Evolutionary conservation across 495 filamentous ascomycete species (phyloP).

Genomic region (Penicillium salamii): DNA sequence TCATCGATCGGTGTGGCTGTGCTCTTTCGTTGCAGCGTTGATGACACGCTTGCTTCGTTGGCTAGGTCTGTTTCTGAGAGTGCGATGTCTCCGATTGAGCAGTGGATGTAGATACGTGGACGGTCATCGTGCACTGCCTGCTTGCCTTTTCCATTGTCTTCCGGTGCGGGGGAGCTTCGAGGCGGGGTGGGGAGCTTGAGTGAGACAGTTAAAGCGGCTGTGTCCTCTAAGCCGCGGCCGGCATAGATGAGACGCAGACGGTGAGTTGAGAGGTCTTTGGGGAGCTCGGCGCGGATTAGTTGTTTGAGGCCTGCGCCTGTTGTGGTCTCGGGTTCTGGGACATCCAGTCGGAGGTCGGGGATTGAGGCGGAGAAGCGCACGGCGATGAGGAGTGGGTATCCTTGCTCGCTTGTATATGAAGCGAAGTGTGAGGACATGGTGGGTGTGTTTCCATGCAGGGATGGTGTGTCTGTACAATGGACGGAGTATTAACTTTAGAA

Average conservation of each 20-base stretch:
- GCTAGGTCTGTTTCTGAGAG: slow-evolving; percentile 66
- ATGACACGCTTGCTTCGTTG: slow-evolving; percentile 58
- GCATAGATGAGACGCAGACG: slow-evolving; percentile 84
- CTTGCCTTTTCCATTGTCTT: slow-evolving; percentile 55
- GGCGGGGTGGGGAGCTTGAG: slow-evolving; percentile 58
- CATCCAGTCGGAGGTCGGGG: slow-evolving; percentile 76
- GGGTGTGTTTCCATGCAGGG: not conserved
- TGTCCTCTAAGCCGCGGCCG: slow-evolving; percentile 78
- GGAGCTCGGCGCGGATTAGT: slow-evolving; percentile 72
- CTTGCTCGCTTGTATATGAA: slow-evolving; percentile 16
- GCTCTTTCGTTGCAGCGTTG: slow-evolving; percentile 24
- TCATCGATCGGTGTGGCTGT: not conserved
- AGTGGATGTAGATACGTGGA: slow-evolving; percentile 76
- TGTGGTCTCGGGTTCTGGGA: slow-evolving; percentile 62
- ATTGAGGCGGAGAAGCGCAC: slow-evolving; percentile 86
- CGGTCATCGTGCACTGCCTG: slow-evolving; percentile 42
- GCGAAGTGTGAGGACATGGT: slow-evolving; percentile 18
- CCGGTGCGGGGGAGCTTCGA: slow-evolving; percentile 28
- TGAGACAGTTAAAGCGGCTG: slow-evolving; percentile 58
- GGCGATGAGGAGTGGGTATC: slow-evolving; percentile 62
- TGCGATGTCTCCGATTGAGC: slow-evolving; percentile 68
- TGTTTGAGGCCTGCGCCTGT: slow-evolving; percentile 75
- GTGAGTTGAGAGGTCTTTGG: slow-evolving; percentile 54
- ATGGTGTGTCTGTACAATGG: too few species aligned
- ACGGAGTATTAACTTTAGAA: not conserved